phyloP scores from a whole-genome alignment of 257 asterid species.

The Scutellaria galericulata region DNA sequence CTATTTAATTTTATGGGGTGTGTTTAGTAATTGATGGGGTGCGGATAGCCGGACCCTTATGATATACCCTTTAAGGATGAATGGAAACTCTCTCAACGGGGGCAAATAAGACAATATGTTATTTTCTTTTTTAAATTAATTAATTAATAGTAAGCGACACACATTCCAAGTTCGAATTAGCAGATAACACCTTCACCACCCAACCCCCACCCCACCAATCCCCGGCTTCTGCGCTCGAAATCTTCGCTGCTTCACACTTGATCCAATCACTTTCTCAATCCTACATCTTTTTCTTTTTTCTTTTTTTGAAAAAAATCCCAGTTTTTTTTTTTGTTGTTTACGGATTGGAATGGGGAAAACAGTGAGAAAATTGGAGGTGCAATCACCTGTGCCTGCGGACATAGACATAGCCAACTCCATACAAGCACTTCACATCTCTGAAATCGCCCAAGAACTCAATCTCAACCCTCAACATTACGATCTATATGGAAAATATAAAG shows the following conservation, averaged over 20 bases:
- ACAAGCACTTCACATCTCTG: constrained; percentile 77
- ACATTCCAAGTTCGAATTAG: no score
- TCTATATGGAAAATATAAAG: constrained; percentile 90
- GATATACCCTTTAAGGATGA: no score
- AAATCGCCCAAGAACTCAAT: constrained; percentile 79
- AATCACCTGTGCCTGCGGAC: constrained; percentile 90
- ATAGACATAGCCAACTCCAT: constrained; percentile 95
- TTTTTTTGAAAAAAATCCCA: not conserved
- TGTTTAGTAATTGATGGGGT: no score
- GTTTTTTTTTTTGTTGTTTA: not conserved
- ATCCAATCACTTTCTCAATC: not conserved
- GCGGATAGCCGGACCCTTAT: no score
- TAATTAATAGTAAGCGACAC: no score
- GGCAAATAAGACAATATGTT: no score
- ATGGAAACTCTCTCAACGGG: no score
- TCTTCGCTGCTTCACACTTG: not conserved
- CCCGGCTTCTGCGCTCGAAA: not conserved
- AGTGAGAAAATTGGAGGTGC: constrained; percentile 68
- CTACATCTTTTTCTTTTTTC: not conserved
- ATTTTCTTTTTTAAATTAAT: no score
- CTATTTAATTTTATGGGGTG: no score
- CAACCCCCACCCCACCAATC: no score
- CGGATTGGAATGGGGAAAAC: constrained; percentile 66
- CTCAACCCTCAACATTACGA: constrained; percentile 75
- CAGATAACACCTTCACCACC: no score